Percentiles rank a stretch among this genome's conserved stretches.
These are phyloP conservation scores for Trichoderma gamsii DNA, from an alignment of 495 filamentous ascomycete genomes.

Conservation along the genomic window DNA sequence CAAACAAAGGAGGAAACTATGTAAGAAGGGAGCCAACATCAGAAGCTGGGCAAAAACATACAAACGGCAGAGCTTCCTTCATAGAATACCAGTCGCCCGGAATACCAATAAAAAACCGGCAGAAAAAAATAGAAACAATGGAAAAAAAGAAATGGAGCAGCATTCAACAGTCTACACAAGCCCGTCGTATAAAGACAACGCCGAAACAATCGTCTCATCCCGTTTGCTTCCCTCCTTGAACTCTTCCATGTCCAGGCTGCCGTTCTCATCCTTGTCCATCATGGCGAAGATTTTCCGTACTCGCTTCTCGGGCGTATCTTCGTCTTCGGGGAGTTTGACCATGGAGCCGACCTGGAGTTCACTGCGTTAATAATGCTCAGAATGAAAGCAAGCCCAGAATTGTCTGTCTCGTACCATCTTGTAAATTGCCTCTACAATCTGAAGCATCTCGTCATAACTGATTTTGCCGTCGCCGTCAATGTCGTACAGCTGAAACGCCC, in stretches of 20 bases:
- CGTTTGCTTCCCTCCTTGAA: constrained; percentile 99
- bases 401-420: constrained; percentile 75
- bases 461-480: constrained; percentile 99
- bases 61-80: not conserved
- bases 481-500: constrained; percentile 99
- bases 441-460: constrained; percentile 97
- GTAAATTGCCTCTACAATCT: constrained; percentile 98
- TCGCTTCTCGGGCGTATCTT: constrained; percentile 97
- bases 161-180: constrained; percentile 52
- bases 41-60: not conserved
- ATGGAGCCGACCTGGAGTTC: constrained; percentile 80
- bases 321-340: constrained; percentile 97
- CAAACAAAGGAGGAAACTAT: not conserved
- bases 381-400: not conserved
- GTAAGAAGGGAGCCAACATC: not conserved
- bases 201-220: constrained; percentile 98
- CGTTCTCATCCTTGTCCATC: constrained; percentile 99
- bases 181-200: constrained; percentile 92
- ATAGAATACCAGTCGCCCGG: constrained; percentile 2
- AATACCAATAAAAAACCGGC: not conserved
- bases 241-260: constrained; percentile 85
- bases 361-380: not conserved
- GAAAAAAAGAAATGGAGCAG: not conserved
- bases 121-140: not conserved
- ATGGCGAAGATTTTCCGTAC: constrained; percentile 97